Conservation (phyloP, 192 early-diverging fungal species). For the Linnemannia hyalina region DNA sequence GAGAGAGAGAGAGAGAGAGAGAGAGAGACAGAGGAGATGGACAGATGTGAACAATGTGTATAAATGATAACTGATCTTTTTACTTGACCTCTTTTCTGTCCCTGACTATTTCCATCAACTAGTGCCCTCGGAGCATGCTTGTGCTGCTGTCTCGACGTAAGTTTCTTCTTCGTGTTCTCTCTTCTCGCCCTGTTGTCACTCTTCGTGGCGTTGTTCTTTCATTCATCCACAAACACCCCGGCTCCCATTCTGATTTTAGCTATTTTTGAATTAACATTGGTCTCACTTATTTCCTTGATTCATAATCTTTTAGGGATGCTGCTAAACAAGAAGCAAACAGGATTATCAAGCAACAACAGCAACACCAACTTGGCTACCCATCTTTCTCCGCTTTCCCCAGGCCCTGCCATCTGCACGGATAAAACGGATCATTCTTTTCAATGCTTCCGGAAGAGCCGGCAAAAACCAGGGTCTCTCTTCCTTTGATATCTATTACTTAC, state of each 20-base stretch:
- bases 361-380: too few species aligned
- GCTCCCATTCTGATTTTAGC: neutral
- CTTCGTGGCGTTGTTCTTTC: neutral
- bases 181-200: neutral
- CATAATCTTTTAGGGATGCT: slow-evolving; percentile 13
- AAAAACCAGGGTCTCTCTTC: neutral
- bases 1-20: neutral
- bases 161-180: neutral
- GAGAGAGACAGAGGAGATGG: neutral
- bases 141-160: slow-evolving; percentile 49
- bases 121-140: slow-evolving; percentile 39
- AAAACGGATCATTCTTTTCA: neutral
- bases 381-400: neutral
- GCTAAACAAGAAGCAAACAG: slow-evolving; percentile 1
- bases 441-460: neutral
- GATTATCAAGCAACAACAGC: neutral
- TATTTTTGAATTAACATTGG: slow-evolving; percentile 1
- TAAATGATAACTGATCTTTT: neutral
- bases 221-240: neutral
- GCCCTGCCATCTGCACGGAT: neutral
- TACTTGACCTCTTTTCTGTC: neutral
- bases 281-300: neutral
- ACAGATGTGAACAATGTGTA: neutral
- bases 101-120: neutral
- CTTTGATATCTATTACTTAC: slow-evolving; percentile 4